These are phyloP conservation scores for Zarea fungicola DNA, from an alignment of 2,329 filamentous ascomycete species.

Conservation along the genomic window DNA sequence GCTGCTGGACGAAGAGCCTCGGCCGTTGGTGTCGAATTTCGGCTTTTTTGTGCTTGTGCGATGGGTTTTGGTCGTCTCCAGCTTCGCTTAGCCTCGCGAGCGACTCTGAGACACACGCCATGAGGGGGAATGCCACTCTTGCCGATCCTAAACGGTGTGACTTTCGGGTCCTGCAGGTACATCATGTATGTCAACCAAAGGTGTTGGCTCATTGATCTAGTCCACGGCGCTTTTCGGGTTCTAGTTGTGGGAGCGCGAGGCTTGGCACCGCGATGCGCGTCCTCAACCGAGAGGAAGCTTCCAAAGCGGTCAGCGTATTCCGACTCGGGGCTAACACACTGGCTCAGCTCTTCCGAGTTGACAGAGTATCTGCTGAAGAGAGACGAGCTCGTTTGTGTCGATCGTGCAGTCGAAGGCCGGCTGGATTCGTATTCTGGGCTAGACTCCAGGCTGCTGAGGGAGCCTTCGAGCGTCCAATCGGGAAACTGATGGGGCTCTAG, in stretches of 20 bases:
- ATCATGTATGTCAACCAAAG: constrained; percentile 61
- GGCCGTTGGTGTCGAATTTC: constrained; percentile 47
- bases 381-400: constrained; percentile 53
- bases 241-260: constrained; percentile 22
- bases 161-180: constrained; percentile 62
- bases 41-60: constrained; percentile 36
- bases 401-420: constrained; percentile 54
- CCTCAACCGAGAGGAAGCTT: constrained; percentile 22
- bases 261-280: constrained; percentile 28
- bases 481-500: constrained; percentile 46
- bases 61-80: constrained; percentile 57
- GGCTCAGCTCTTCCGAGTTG: constrained; percentile 49
- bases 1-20: constrained; percentile 44
- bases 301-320: constrained; percentile 23
- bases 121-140: constrained; percentile 60
- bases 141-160: constrained; percentile 60
- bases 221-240: constrained; percentile 54
- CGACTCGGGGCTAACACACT: constrained; percentile 47
- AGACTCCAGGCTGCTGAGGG: constrained; percentile 52
- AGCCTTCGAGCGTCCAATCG: constrained; percentile 54
- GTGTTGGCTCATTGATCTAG: constrained; percentile 59
- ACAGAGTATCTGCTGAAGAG: constrained; percentile 53
- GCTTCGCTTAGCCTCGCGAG: constrained; percentile 59
- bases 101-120: constrained; percentile 59
- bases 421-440: constrained; percentile 56